Evolutionary conservation across 495 filamentous ascomycete genomes (phyloP).

Genomic region (Amniculicola lignicola): DNA sequence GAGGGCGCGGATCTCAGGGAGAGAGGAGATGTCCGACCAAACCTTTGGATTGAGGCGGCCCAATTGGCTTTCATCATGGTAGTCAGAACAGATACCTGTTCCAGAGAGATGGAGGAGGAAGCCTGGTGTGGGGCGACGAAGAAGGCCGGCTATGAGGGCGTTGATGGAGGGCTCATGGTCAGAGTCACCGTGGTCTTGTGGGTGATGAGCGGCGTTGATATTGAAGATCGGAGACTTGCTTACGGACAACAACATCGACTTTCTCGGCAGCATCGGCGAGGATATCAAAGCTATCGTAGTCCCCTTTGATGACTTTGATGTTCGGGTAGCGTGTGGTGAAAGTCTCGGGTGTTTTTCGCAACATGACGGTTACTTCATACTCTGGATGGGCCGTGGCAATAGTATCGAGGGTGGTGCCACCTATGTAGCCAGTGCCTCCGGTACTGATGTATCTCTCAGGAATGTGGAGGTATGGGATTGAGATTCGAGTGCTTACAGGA

Average conservation of each 20-base stretch:
- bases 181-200: constrained; percentile 31
- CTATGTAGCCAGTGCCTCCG: constrained; percentile 52
- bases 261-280: constrained; percentile 54
- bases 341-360: constrained; percentile 38
- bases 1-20: constrained; percentile 23
- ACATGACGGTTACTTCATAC: constrained; percentile 45
- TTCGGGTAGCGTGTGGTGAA: constrained; percentile 48
- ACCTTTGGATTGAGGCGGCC: constrained; percentile 33
- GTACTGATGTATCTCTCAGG: constrained; percentile 36
- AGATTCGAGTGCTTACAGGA: constrained; percentile 32
- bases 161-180: constrained; percentile 32
- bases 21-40: constrained; percentile 34
- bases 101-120: constrained; percentile 35
- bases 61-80: constrained; percentile 11
- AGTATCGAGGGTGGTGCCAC: constrained; percentile 48
- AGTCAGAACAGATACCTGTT: constrained; percentile 33
- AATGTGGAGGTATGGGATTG: background rate
- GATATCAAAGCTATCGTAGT: constrained; percentile 51
- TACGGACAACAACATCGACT: constrained; percentile 58
- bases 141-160: constrained; percentile 33
- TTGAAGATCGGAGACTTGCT: constrained; percentile 20
- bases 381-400: constrained; percentile 46
- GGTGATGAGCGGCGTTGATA: background rate
- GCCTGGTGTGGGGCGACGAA: constrained; percentile 18
- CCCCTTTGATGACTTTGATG: constrained; percentile 52